These are phyloP conservation scores for Volvox africanus DNA, from an alignment of 139 green algal species.

Conservation along the genomic window DNA sequence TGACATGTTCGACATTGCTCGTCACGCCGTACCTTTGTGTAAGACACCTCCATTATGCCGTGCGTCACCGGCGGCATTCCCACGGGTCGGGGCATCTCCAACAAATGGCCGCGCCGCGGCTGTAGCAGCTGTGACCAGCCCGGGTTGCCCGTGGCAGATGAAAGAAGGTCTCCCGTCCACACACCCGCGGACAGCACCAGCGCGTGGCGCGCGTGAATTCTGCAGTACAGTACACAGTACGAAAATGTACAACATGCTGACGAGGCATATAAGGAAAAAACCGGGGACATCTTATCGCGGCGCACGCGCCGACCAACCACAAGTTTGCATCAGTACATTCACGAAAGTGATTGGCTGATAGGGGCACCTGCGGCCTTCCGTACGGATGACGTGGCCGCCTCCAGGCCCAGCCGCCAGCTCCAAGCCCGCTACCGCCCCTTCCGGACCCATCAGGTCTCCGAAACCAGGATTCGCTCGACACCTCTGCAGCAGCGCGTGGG, in stretches of 20 bases:
- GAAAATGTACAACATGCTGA: no score
- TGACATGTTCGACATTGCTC: no score
- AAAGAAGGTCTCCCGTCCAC: conserved; percentile 73
- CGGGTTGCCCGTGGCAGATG: conserved; percentile 41
- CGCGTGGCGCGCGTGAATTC: conserved; percentile 49
- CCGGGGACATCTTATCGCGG: no score
- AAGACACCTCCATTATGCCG: conserved; percentile 86
- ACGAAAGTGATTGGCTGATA: no score
- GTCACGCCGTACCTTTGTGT: conserved; percentile 63
- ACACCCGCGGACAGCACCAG: conserved; percentile 78
- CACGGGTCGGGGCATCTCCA: conserved; percentile 67
- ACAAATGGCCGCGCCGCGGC: conserved; percentile 74
- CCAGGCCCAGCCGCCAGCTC: conserved; percentile 28
- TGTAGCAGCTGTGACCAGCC: conserved; percentile 67
- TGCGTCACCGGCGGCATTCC: conserved; percentile 60
- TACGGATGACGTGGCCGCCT: conserved; percentile 17
- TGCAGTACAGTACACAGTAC: conserved; percentile 10
- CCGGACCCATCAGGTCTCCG: conserved; percentile 26
- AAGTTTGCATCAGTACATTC: no score
- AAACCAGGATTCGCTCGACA: conserved; percentile 54
- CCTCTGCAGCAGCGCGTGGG: conserved; percentile 59
- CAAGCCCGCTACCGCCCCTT: conserved; percentile 39
- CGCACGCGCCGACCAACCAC: no score
- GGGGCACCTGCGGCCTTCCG: background rate
- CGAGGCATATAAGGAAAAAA: no score